These are phyloP conservation scores for Pichia terricola DNA, from an alignment of 1,139 yeast genomes.

Conservation along the genomic window DNA sequence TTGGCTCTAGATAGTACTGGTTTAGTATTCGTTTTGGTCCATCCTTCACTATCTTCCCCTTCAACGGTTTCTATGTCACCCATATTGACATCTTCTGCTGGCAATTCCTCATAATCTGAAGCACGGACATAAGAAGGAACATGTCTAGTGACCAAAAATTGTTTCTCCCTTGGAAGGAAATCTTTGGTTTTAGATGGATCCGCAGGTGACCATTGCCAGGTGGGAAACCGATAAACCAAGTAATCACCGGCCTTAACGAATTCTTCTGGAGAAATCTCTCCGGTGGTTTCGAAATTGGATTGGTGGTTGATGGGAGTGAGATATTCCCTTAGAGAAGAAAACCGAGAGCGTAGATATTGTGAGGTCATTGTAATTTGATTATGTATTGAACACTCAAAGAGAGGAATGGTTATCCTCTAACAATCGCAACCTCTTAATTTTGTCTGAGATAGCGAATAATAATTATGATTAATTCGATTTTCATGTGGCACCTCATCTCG, in stretches of 20 bases:
- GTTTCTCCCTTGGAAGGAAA: slow-evolving; percentile 80
- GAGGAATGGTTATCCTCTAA: no score
- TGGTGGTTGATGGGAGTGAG: slow-evolving; percentile 80
- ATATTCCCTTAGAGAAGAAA: slow-evolving; percentile 82
- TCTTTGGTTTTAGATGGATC: slow-evolving; percentile 52
- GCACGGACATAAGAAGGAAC: slow-evolving; percentile 84
- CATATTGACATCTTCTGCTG: slow-evolving; percentile 29
- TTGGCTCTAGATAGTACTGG: background rate
- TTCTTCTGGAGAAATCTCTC: slow-evolving; percentile 91
- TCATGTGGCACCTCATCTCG: no score
- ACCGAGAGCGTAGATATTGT: slow-evolving; percentile 51
- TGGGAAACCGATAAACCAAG: slow-evolving; percentile 82
- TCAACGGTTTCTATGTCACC: background rate
- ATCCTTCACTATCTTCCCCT: background rate
- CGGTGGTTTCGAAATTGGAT: slow-evolving; percentile 75
- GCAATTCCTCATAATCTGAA: slow-evolving; percentile 35
- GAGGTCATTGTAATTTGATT: slow-evolving; percentile 19
- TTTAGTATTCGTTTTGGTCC: background rate
- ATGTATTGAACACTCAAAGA: background rate
- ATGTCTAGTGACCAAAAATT: slow-evolving; percentile 75
- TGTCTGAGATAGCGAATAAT: no score
- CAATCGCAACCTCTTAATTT: no score
- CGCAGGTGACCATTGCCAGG: slow-evolving; percentile 89
- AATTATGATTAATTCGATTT: no score
- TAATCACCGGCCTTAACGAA: slow-evolving; percentile 92